Evolutionary conservation across 2,329 filamentous ascomycete genomes (phyloP).

Genomic region (Pyricularia sp.): DNA sequence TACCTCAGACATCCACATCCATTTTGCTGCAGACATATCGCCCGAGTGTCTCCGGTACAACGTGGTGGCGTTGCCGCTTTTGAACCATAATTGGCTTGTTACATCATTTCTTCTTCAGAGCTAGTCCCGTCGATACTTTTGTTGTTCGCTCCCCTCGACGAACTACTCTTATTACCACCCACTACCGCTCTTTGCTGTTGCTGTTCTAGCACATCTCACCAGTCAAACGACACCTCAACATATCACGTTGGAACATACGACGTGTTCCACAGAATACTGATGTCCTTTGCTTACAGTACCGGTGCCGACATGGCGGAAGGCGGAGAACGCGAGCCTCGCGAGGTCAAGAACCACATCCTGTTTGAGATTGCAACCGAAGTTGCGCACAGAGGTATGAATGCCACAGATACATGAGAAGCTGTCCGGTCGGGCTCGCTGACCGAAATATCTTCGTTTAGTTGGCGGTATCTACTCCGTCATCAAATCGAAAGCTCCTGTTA

Average conservation of each 20-base stretch:
- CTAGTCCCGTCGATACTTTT: neutral
- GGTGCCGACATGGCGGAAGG: conserved; percentile 30
- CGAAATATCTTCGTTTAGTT: conserved; percentile 37
- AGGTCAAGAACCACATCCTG: conserved; percentile 89
- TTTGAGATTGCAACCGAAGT: conserved; percentile 97
- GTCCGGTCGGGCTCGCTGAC: neutral
- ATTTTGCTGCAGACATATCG: neutral
- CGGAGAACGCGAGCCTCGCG: conserved; percentile 35
- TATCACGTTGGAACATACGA: neutral
- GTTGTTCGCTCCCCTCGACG: neutral
- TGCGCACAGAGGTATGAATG: conserved; percentile 70
- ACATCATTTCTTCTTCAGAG: neutral
- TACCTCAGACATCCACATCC: neutral
- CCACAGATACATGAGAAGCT: neutral
- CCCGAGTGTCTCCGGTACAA: neutral
- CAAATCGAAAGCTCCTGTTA: conserved; percentile 97
- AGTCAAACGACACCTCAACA: neutral
- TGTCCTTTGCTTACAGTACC: conserved; percentile 2
- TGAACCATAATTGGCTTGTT: neutral
- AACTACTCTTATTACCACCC: neutral
- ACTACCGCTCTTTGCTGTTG: neutral
- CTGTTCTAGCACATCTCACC: neutral
- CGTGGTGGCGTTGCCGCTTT: neutral
- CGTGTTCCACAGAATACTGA: neutral
- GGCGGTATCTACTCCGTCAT: conserved; percentile 98